Evolutionary conservation across 2,329 filamentous ascomycete genomes (phyloP).

Genomic region (Tothia fuscella): DNA sequence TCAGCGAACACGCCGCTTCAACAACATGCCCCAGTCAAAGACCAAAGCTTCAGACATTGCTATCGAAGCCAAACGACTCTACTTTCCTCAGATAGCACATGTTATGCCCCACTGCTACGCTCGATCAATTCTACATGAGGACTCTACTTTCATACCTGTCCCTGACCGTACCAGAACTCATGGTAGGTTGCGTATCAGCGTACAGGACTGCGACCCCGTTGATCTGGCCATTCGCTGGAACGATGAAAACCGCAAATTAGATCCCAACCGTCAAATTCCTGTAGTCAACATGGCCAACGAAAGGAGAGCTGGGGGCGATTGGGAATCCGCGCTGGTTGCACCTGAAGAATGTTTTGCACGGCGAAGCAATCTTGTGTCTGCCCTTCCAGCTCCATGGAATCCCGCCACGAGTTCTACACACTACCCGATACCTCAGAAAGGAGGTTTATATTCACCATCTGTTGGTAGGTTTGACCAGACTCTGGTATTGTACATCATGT

Average conservation of each 20-base stretch:
- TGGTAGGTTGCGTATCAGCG: slow-evolving; percentile 28
- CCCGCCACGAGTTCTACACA: slow-evolving; percentile 33
- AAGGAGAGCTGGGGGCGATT: slow-evolving; percentile 65
- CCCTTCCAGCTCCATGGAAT: slow-evolving; percentile 49
- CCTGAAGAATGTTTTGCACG: slow-evolving; percentile 64
- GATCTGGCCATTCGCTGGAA: slow-evolving; percentile 47
- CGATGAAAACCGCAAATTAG: slow-evolving; percentile 17
- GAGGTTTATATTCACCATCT: slow-evolving; percentile 56
- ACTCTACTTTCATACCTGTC: slow-evolving; percentile 26
- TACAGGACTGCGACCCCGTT: slow-evolving; percentile 34
- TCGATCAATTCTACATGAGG: slow-evolving; percentile 43
- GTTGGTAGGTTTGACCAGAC: slow-evolving; percentile 40
- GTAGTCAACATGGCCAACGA: slow-evolving; percentile 68
- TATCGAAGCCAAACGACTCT: slow-evolving; percentile 58
- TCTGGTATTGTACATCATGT: not conserved
- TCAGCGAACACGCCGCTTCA: too few species aligned
- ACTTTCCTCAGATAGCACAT: slow-evolving; percentile 52
- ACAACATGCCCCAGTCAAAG: slow-evolving; percentile 44
- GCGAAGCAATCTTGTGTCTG: slow-evolving; percentile 60
- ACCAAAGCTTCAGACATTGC: slow-evolving; percentile 59
- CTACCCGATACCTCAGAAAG: slow-evolving; percentile 60
- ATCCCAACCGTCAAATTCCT: slow-evolving; percentile 33
- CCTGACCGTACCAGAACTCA: slow-evolving; percentile 35
- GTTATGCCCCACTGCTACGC: slow-evolving; percentile 17
- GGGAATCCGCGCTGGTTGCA: slow-evolving; percentile 54